Conservation (phyloP, 2,329 filamentous ascomycete species). For the Fusarium odoratissimum region DNA sequence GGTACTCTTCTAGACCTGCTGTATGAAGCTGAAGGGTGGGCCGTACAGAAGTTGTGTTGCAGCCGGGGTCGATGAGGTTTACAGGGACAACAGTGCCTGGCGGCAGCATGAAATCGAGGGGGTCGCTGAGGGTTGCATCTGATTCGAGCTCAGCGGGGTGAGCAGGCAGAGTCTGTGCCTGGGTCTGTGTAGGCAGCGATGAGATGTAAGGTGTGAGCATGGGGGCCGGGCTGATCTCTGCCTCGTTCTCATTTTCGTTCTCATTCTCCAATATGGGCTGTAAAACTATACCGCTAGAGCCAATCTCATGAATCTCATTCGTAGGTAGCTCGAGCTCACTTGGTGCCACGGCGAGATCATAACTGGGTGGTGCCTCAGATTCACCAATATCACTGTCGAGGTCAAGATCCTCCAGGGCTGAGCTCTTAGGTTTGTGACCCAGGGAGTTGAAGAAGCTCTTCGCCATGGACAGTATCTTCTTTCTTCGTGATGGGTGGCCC, state of each 20-base stretch:
- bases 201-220: slow-evolving; percentile 24
- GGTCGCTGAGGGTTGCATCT: slow-evolving; percentile 31
- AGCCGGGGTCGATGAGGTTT: slow-evolving; percentile 38
- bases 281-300: slow-evolving; percentile 58
- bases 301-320: slow-evolving; percentile 65
- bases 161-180: slow-evolving; percentile 32
- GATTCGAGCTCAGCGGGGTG: slow-evolving; percentile 44
- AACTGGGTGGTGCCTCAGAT: slow-evolving; percentile 58
- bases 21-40: slow-evolving; percentile 56
- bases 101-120: slow-evolving; percentile 45
- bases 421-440: slow-evolving; percentile 59
- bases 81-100: slow-evolving; percentile 42
- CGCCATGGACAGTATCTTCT: slow-evolving; percentile 63
- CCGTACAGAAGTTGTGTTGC: slow-evolving; percentile 37
- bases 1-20: slow-evolving; percentile 49
- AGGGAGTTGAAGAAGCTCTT: slow-evolving; percentile 66
- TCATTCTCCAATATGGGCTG: slow-evolving; percentile 45
- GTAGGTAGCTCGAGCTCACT: slow-evolving; percentile 58
- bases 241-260: slow-evolving; percentile 23
- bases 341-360: slow-evolving; percentile 55
- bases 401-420: slow-evolving; percentile 40
- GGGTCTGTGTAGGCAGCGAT: slow-evolving; percentile 34
- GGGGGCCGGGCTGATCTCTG: slow-evolving; percentile 34
- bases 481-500: slow-evolving; percentile 63
- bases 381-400: slow-evolving; percentile 48